Evolutionary conservation across 2,329 filamentous ascomycete species (phyloP).

Genomic region (Beauveria pseudobassiana): DNA sequence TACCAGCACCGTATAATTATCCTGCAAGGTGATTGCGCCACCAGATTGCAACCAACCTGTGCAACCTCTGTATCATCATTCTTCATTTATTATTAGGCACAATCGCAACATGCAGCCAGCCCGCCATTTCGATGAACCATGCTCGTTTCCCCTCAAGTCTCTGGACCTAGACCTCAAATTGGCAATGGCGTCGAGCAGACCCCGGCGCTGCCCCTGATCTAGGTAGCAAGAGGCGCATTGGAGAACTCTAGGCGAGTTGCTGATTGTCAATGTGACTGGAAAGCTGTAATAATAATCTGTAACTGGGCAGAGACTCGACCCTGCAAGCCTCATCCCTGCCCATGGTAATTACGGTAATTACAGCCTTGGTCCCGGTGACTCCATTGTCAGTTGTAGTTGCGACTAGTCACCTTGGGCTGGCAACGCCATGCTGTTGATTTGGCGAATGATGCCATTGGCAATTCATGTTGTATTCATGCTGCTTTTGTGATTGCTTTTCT

Average conservation of each 20-base stretch:
- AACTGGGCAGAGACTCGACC: background rate
- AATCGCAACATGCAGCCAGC: background rate
- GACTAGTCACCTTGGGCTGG: background rate
- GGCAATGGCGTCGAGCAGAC: background rate
- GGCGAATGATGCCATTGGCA: background rate
- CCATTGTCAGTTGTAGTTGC: background rate
- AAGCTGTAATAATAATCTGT: background rate
- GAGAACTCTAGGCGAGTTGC: background rate
- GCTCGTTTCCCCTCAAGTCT: background rate
- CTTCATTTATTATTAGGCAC: background rate
- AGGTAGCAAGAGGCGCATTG: background rate
- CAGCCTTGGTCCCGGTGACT: background rate
- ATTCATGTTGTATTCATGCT: background rate
- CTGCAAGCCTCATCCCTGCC: conserved; percentile 3
- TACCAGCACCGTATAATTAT: background rate
- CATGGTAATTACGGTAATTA: conserved; percentile 20
- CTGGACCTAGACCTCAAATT: background rate
- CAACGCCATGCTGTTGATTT: background rate
- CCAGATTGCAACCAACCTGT: background rate
- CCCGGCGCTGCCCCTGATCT: conserved; percentile 1
- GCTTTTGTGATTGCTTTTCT: no score
- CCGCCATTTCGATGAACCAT: background rate
- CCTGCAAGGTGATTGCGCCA: conserved; percentile 7
- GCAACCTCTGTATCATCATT: no score
- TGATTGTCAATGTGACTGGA: background rate